Base-by-base conservation (phyloP, 129 eudicot genomes). In the Smallanthus sonchifolius region DNA sequence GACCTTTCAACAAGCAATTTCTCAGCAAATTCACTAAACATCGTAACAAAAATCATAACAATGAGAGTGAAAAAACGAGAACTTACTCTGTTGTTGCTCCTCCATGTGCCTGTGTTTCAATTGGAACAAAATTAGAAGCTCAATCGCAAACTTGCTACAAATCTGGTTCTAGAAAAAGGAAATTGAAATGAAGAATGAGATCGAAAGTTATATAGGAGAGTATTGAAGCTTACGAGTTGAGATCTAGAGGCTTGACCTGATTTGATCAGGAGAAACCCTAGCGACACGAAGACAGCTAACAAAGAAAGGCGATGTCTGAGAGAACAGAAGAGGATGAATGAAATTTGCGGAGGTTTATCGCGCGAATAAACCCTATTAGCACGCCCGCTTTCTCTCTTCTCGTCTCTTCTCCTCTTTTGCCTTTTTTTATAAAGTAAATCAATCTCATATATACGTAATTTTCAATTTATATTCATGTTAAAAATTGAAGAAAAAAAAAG, bases 61-160 rank as follows among this genome's bases (percentile, higher is more conserved):
- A 70, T 51, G 6, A 39, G 2, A 40, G 49, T 28, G 35, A 37
- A 49, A n/a, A 70, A 70, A 47, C 19, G 36, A 51, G 55, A 61
- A 63, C 77, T 78, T 78, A 78, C 82, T 70, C 45, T 78, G 82
- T 15, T 37, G 76, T 71, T 70, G 82, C 67, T 78, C 82, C 19
- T 78, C 82, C 82, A 78, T 78, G 77, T 70, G 51, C 59, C 77
- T 78, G 59, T 37, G 37, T 34, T 48, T 47, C 10, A 78, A 78
- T 62, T 37, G 5, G 19, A 48, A 10, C 2, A 24, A 73, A 59
- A 45, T 37, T 56, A 72, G 38, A 36, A 68, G 56, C 5, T 73
- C 1, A 73, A 59, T 61, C 37, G n/a, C 38, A 54, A 54, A 47
- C 20, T 15, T n/a, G 17, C 59, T 42, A 34, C 14, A 7, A 15